Conservation (phyloP, 1,284 basidiomycete species). For the Lignosus rhinocerotis region DNA sequence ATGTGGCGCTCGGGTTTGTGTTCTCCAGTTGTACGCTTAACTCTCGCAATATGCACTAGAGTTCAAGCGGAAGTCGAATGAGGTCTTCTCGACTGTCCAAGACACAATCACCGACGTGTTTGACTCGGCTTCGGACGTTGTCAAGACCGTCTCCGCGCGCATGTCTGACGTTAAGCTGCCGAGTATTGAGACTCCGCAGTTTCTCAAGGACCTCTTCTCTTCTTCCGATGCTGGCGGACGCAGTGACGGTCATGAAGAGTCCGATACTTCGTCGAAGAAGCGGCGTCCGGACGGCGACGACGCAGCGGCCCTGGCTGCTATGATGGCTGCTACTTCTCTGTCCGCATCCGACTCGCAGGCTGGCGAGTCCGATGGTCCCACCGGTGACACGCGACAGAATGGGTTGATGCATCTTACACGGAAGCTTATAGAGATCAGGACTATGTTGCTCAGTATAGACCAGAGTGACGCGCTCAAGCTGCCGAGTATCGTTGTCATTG, state of each 20-base stretch:
- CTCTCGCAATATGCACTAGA: slow-evolving; percentile 42
- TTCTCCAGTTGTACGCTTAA: neutral
- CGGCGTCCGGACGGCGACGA: slow-evolving; percentile 57
- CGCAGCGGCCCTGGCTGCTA: slow-evolving; percentile 62
- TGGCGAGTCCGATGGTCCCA: slow-evolving; percentile 38
- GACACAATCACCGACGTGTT: slow-evolving; percentile 69
- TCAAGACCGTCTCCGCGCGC: slow-evolving; percentile 59
- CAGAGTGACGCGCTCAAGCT: slow-evolving; percentile 93
- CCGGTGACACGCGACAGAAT: slow-evolving; percentile 52
- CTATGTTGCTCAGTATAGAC: slow-evolving; percentile 92
- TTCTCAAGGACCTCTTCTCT: slow-evolving; percentile 69
- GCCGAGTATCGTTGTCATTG: slow-evolving; percentile 97
- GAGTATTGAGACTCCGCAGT: slow-evolving; percentile 69
- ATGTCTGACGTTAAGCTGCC: slow-evolving; percentile 66
- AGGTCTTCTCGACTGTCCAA: slow-evolving; percentile 64
- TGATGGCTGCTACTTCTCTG: slow-evolving; percentile 72
- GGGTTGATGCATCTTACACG: slow-evolving; percentile 90
- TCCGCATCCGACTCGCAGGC: slow-evolving; percentile 64
- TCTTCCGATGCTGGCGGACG: slow-evolving; percentile 36
- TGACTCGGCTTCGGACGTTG: slow-evolving; percentile 63
- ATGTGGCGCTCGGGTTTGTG: neutral
- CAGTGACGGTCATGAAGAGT: slow-evolving; percentile 28
- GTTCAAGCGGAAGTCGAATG: slow-evolving; percentile 64
- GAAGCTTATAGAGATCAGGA: slow-evolving; percentile 96
- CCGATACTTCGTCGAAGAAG: slow-evolving; percentile 34